Conservation (phyloP, 495 filamentous ascomycete genomes). For the Hypoxylon intermedium region DNA sequence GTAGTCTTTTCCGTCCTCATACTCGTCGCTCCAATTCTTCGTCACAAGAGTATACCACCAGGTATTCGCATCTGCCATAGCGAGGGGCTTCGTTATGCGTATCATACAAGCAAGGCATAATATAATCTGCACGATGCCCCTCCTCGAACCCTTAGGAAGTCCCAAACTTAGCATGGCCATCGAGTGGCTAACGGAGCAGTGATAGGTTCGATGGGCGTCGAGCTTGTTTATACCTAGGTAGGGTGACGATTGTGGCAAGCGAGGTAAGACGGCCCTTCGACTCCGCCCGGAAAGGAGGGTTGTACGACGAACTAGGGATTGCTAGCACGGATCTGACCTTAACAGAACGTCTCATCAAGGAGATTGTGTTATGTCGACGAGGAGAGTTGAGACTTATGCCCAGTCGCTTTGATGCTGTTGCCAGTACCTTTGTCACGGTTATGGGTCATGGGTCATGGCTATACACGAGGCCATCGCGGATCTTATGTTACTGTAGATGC, state of each 20-base stretch:
- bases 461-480: not conserved
- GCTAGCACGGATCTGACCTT: not conserved
- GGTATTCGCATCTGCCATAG: not conserved
- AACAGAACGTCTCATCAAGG: not conserved
- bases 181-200: not conserved
- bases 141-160: not conserved
- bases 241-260: slow-evolving; percentile 18
- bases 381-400: not conserved
- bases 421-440: not conserved
- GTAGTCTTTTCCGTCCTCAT: slow-evolving; percentile 12
- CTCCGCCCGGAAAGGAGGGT: slow-evolving; percentile 31
- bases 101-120: slow-evolving; percentile 18
- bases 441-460: not conserved
- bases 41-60: not conserved
- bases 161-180: not conserved
- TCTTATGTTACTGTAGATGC: not conserved
- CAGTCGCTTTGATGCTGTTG: not conserved
- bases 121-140: slow-evolving; percentile 1
- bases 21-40: slow-evolving; percentile 2
- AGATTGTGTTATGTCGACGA: not conserved
- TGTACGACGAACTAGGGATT: slow-evolving; percentile 12
- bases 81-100: slow-evolving; percentile 2
- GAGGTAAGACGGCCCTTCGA: slow-evolving; percentile 42
- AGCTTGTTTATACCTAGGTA: slow-evolving; percentile 13
- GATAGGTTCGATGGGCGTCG: slow-evolving; percentile 25